phyloP scores from a whole-genome alignment of 2,329 filamentous ascomycete genomes.

The Helotiales sp. region DNA sequence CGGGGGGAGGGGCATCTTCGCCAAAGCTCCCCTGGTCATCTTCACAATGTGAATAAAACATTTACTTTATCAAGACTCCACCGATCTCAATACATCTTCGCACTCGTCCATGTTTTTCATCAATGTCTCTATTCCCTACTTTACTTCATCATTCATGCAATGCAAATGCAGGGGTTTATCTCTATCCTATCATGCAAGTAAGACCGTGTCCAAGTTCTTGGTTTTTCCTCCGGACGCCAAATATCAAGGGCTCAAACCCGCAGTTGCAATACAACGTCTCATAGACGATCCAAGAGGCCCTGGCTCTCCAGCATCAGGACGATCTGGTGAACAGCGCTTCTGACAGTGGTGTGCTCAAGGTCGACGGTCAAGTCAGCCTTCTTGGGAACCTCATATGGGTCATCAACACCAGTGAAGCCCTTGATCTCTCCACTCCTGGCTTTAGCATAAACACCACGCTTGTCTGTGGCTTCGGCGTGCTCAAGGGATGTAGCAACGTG shows the following conservation, averaged over 20 bases:
- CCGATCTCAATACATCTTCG: no score
- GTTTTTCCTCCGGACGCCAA: background rate
- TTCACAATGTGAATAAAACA: no score
- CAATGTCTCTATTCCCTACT: no score
- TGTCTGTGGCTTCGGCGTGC: conserved; percentile 93
- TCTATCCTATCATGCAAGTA: background rate
- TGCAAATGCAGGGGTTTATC: background rate
- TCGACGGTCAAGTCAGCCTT: conserved; percentile 87
- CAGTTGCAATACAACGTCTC: background rate
- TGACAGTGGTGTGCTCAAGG: conserved; percentile 80
- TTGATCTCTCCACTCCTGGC: conserved; percentile 90
- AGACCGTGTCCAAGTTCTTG: background rate
- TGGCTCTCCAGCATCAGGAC: conserved; percentile 86
- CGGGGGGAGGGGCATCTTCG: no score
- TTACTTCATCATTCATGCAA: background rate
- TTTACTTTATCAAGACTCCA: no score
- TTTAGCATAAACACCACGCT: conserved; percentile 82
- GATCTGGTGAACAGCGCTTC: conserved; percentile 96
- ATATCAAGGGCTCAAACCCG: background rate
- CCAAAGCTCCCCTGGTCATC: no score
- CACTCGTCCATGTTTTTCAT: no score
- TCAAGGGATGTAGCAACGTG: conserved; percentile 93
- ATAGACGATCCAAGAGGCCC: conserved; percentile 74
- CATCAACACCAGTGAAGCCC: conserved; percentile 97
- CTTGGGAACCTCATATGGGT: conserved; percentile 85